These are phyloP conservation scores for Xylogone sp. DNA, from an alignment of 2,329 filamentous ascomycete species.

Conservation along the genomic window DNA sequence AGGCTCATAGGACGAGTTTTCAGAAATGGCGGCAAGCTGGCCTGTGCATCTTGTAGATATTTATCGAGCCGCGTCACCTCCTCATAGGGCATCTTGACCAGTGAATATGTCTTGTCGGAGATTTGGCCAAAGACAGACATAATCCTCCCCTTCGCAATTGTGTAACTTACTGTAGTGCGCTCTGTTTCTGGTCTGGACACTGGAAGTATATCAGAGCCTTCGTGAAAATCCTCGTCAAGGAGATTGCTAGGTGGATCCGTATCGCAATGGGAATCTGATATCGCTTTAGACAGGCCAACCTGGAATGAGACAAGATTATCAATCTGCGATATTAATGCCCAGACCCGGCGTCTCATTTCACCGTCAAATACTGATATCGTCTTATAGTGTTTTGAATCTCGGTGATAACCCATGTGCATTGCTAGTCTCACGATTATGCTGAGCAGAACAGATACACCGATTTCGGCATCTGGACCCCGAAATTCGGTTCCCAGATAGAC, in stretches of 20 bases:
- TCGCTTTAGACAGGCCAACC: constrained; percentile 62
- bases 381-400: constrained; percentile 43
- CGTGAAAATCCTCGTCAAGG: constrained; percentile 60
- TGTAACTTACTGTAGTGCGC: constrained; percentile 53
- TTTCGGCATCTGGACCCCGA: constrained; percentile 44
- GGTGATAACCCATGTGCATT: constrained; percentile 54
- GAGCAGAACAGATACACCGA: constrained; percentile 48
- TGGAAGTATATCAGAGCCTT: constrained; percentile 50
- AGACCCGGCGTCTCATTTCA: constrained; percentile 59
- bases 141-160: constrained; percentile 45
- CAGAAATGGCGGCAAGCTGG: too few relatives aligned
- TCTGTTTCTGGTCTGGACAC: constrained; percentile 50
- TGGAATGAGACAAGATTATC: constrained; percentile 63
- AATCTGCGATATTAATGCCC: constrained; percentile 51
- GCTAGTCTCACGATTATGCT: constrained; percentile 48
- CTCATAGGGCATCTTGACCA: too few relatives aligned
- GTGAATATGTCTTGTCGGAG: constrained; percentile 43
- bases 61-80: too few relatives aligned
- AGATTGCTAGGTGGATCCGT: constrained; percentile 58
- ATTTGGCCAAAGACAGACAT: constrained; percentile 45
- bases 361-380: constrained; percentile 46
- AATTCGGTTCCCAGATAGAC: constrained; percentile 50
- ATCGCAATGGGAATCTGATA: constrained; percentile 59
- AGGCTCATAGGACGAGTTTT: too few relatives aligned
- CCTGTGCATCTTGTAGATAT: too few relatives aligned